Percentiles rank a stretch among this genome's conserved stretches.
These are phyloP conservation scores for Aspergillus pseudoviridinutans DNA, from an alignment of 2,329 filamentous ascomycete genomes.

Conservation along the genomic window DNA sequence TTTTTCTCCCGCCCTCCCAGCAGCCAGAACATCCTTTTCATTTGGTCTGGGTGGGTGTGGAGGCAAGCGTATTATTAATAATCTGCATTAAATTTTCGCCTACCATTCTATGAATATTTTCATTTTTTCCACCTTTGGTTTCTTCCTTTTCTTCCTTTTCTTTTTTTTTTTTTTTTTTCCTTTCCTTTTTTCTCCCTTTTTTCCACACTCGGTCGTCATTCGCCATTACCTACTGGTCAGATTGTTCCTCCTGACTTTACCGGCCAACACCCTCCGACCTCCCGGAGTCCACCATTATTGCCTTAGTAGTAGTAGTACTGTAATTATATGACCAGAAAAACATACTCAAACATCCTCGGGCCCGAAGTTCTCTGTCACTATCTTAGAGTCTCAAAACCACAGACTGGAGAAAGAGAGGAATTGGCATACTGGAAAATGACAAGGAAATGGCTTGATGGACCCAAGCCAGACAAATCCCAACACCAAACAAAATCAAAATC, in stretches of 20 bases:
- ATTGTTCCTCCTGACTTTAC: background rate
- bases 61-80: background rate
- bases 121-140: constrained; percentile 6
- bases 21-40: background rate
- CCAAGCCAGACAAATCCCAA: background rate
- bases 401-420: background rate
- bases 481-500: background rate
- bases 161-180: constrained; percentile 3
- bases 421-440: background rate
- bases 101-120: background rate
- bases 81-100: background rate
- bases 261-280: background rate
- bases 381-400: background rate
- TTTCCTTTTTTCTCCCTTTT: constrained; percentile 10
- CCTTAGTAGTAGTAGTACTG: background rate
- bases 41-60: background rate
- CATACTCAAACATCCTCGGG: background rate
- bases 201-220: background rate
- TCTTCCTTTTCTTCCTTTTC: constrained; percentile 10
- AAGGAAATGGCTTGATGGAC: background rate
- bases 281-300: background rate
- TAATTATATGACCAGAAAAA: background rate
- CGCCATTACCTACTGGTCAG: background rate
- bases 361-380: background rate
- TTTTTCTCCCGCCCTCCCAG: background rate